phyloP scores from a whole-genome alignment of 768 basidiomycete genomes.

The Leucocoprinus birnbaumii region DNA sequence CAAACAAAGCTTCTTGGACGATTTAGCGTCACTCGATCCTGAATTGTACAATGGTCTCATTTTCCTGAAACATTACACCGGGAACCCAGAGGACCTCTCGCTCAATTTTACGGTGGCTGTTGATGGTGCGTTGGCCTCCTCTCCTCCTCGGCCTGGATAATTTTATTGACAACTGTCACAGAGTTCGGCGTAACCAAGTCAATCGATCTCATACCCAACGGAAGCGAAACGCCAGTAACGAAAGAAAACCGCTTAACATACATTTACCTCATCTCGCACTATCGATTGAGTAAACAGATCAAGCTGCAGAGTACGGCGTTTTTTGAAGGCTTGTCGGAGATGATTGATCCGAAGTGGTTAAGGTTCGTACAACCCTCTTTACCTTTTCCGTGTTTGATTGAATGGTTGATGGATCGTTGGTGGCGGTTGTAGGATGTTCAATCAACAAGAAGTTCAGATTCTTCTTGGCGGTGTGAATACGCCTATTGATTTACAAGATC shows the following conservation, averaged over 20 bases:
- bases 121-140: slow-evolving; percentile 56
- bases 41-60: slow-evolving; percentile 91
- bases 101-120: slow-evolving; percentile 86
- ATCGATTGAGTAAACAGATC: slow-evolving; percentile 87
- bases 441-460: slow-evolving; percentile 92
- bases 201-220: slow-evolving; percentile 78
- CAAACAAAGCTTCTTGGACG: slow-evolving; percentile 89
- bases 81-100: slow-evolving; percentile 83
- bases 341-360: slow-evolving; percentile 90
- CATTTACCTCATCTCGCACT: slow-evolving; percentile 87
- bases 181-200: slow-evolving; percentile 81
- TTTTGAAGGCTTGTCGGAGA: slow-evolving; percentile 89
- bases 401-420: background rate
- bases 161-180: slow-evolving; percentile 20
- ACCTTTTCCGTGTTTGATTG: background rate
- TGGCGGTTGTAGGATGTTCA: slow-evolving; percentile 74
- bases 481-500: slow-evolving; percentile 81
- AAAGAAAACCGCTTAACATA: slow-evolving; percentile 87
- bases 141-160: background rate
- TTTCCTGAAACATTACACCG: slow-evolving; percentile 89
- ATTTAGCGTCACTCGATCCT: slow-evolving; percentile 86
- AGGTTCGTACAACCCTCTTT: slow-evolving; percentile 34
- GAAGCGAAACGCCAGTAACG: slow-evolving; percentile 81
- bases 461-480: slow-evolving; percentile 87
- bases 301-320: slow-evolving; percentile 80